Evolutionary conservation across 2,329 filamentous ascomycete genomes (phyloP).

Genomic region (Aspergillus flavus): DNA sequence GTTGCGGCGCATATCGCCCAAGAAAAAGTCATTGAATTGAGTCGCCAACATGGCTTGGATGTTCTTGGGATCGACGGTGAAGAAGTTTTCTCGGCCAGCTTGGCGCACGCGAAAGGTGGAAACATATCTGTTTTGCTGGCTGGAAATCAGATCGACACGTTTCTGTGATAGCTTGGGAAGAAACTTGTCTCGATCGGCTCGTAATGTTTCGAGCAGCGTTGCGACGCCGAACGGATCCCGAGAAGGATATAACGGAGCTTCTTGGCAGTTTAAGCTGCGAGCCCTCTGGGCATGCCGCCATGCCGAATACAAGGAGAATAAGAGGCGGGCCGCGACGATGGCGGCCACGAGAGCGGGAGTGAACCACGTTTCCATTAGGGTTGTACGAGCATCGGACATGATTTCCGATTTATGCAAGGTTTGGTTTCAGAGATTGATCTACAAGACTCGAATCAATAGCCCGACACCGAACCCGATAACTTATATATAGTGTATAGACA

Average conservation of each 20-base stretch:
- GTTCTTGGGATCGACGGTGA: conserved; percentile 54
- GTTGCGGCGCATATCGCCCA: conserved; percentile 73
- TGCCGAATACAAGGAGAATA: not conserved
- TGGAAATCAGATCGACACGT: not conserved
- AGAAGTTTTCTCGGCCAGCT: not conserved
- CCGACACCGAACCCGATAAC: not conserved
- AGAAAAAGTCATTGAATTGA: conserved; percentile 80
- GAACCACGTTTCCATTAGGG: not conserved
- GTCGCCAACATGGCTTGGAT: conserved; percentile 83
- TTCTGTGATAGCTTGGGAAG: conserved; percentile 2
- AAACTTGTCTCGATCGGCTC: not conserved
- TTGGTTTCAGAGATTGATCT: not conserved
- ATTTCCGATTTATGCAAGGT: not conserved
- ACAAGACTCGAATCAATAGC: not conserved
- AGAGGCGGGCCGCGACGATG: not conserved
- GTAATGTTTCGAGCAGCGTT: not conserved
- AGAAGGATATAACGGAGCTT: not conserved
- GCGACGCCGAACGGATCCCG: conserved; percentile 4
- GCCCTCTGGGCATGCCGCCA: not conserved
- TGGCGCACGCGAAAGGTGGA: conserved; percentile 6
- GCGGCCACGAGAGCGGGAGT: not conserved
- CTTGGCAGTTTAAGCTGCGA: not conserved
- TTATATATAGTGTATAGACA: not conserved
- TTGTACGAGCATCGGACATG: not conserved
- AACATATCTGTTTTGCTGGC: not conserved